Percentiles rank a stretch among this genome's conserved stretches.
phyloP scores from a whole-genome alignment of 768 basidiomycete genomes.

The Kwoniella mangroviensis region DNA sequence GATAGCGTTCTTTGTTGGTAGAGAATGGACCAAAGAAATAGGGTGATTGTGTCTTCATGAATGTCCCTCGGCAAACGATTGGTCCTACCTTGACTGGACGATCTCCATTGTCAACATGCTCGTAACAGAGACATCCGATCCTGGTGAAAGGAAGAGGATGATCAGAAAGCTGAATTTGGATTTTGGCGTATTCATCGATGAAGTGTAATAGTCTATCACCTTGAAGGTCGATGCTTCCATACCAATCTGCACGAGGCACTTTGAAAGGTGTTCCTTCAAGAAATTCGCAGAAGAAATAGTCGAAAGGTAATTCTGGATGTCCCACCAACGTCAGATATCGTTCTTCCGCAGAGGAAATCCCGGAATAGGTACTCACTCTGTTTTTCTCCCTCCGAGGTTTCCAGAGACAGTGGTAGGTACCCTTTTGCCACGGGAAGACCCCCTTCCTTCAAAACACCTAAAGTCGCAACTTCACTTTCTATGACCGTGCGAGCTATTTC shows the following conservation, averaged over 20 bases:
- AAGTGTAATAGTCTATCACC: constrained; percentile 2
- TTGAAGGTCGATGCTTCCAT: background rate
- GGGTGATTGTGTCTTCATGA: constrained; percentile 10
- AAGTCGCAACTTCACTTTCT: constrained; percentile 13
- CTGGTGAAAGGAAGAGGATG: background rate
- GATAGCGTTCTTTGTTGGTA: constrained; percentile 19
- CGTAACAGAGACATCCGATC: constrained; percentile 1
- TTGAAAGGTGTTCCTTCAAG: background rate
- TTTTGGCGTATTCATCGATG: constrained; percentile 14
- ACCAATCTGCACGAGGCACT: constrained; percentile 3
- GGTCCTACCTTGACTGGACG: constrained; percentile 3
- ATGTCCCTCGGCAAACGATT: background rate
- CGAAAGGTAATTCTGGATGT: constrained; percentile 3
- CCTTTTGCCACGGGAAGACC: constrained; percentile 9
- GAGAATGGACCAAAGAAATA: constrained; percentile 27
- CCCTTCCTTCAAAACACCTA: background rate
- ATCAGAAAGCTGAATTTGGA: constrained; percentile 5
- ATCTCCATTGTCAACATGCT: too few species aligned
- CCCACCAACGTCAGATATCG: too few species aligned
- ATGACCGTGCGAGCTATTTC: background rate
- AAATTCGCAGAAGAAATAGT: constrained; percentile 26
- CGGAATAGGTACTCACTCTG: too few species aligned
- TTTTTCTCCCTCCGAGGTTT: too few species aligned
- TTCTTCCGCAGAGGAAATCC: too few species aligned
- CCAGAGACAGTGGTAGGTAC: background rate